phyloP scores from a whole-genome alignment of 306 rosid genomes.

The Quercus ilex region DNA sequence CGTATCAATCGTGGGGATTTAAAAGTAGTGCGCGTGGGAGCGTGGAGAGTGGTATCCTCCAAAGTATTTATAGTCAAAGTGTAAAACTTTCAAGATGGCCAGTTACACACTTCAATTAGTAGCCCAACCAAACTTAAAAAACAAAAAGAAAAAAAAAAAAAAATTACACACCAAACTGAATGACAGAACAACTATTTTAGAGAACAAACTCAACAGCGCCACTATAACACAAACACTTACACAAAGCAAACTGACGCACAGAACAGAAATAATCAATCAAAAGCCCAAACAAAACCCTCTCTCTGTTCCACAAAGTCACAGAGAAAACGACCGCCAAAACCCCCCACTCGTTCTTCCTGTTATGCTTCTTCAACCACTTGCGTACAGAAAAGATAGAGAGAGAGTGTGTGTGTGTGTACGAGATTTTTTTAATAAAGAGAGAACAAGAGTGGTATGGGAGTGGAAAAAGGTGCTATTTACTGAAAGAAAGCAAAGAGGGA shows the following conservation, averaged over 20 bases:
- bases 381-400: background rate
- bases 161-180: too few relatives aligned
- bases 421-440: conserved; percentile 1
- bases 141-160: too few relatives aligned
- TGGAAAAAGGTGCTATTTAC: background rate
- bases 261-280: background rate
- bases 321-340: conserved; percentile 10
- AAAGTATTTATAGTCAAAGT: too few relatives aligned
- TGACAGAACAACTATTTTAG: too few relatives aligned
- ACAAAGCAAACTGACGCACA: background rate
- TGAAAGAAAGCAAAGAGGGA: background rate
- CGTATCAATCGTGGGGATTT: too few relatives aligned
- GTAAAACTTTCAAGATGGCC: background rate
- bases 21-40: too few relatives aligned
- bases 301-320: conserved; percentile 4
- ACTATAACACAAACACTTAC: too few relatives aligned
- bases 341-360: background rate
- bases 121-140: too few relatives aligned
- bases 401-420: background rate
- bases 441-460: background rate
- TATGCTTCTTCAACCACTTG: conserved; percentile 14
- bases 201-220: too few relatives aligned
- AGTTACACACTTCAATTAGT: background rate
- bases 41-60: too few relatives aligned
- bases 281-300: background rate